A percentile compares a stretch with the other conserved stretches of the same genome.
Evolutionary conservation across 495 filamentous ascomycete genomes (phyloP).

Genomic region (Hypoxylon crocopeplum): DNA sequence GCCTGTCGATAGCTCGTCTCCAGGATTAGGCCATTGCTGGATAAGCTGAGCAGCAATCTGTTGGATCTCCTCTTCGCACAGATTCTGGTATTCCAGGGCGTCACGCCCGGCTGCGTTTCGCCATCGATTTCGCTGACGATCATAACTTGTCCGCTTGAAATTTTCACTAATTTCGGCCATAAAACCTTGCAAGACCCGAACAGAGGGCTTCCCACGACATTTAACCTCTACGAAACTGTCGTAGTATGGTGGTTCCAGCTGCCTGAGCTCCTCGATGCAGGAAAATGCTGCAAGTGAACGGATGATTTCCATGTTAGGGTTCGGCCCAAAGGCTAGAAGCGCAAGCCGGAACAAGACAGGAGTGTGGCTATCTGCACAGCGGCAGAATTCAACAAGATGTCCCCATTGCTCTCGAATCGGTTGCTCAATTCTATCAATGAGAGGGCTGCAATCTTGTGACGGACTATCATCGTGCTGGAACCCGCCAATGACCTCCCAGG

Average conservation of each 20-base stretch:
- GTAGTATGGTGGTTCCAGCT: slow-evolving; percentile 35
- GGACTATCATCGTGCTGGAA: slow-evolving; percentile 31
- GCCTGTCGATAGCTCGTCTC: slow-evolving; percentile 21
- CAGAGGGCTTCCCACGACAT: slow-evolving; percentile 31
- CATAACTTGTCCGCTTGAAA: too few relatives aligned
- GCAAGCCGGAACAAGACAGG: slow-evolving; percentile 42
- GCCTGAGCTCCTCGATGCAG: slow-evolving; percentile 36
- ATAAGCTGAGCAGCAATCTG: slow-evolving; percentile 37
- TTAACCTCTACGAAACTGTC: slow-evolving; percentile 42
- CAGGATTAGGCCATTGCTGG: slow-evolving; percentile 45
- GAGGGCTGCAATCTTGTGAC: slow-evolving; percentile 29
- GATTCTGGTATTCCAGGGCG: slow-evolving; percentile 33
- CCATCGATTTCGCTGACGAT: neutral
- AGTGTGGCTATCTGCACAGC: slow-evolving; percentile 6
- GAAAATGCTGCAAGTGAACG: slow-evolving; percentile 40
- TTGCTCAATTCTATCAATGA: slow-evolving; percentile 44
- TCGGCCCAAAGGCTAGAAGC: slow-evolving; percentile 24
- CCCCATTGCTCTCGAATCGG: slow-evolving; percentile 48
- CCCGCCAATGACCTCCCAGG: slow-evolving; percentile 44
- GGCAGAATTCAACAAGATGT: slow-evolving; percentile 43
- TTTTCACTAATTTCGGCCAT: too few relatives aligned
- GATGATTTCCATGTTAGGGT: slow-evolving; percentile 42
- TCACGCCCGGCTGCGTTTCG: slow-evolving; percentile 20
- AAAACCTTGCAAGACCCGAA: slow-evolving; percentile 38
- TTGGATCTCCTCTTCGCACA: slow-evolving; percentile 36